Evolutionary conservation across 257 asterid genomes (phyloP).

Genomic region (Ballota nigra): DNA sequence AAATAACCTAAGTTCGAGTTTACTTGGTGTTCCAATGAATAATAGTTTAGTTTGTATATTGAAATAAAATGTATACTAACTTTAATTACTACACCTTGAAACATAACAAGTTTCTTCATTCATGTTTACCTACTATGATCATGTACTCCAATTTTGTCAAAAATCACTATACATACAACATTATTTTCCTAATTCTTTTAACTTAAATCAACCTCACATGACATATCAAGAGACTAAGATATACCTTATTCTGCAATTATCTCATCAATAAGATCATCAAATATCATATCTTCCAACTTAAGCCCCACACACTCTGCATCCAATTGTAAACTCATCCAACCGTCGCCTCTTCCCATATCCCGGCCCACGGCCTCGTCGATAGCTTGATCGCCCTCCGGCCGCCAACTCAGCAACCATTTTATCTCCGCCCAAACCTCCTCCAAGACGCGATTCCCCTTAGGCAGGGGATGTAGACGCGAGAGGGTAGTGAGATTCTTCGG

Average conservation of each 20-base stretch:
- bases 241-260: constrained; percentile 21
- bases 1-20: too few species aligned
- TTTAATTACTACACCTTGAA: too few species aligned
- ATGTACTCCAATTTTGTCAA: not conserved
- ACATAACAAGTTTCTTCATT: too few species aligned
- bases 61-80: too few species aligned
- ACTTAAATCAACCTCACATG: not conserved
- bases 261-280: constrained; percentile 69
- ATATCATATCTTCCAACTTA: constrained; percentile 59
- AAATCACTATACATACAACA: not conserved
- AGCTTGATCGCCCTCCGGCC: constrained; percentile 40
- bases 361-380: constrained; percentile 56
- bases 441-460: constrained; percentile 54
- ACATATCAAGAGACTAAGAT: not conserved
- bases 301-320: constrained; percentile 72
- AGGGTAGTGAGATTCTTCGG: constrained; percentile 46
- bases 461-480: constrained; percentile 55
- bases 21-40: too few species aligned
- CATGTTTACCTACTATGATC: not conserved
- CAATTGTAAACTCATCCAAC: constrained; percentile 79
- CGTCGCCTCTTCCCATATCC: constrained; percentile 46
- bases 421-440: constrained; percentile 74
- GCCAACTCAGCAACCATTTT: constrained; percentile 35
- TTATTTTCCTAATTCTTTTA: not conserved
- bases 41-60: too few species aligned